Evolutionary conservation across 768 basidiomycete species (phyloP).

Genomic region (Termitomyces titanicus): DNA sequence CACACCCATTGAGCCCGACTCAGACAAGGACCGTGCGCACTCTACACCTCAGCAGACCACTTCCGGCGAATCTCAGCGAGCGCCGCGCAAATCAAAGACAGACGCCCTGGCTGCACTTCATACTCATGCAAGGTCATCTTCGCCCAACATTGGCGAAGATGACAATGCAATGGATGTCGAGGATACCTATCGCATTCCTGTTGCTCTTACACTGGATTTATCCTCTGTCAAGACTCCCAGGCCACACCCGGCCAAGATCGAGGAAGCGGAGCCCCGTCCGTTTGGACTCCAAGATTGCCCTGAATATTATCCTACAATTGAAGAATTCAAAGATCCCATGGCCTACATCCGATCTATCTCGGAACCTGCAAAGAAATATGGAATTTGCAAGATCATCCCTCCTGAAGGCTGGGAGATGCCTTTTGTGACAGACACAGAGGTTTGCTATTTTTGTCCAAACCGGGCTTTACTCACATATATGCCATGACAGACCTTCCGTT

Average conservation of each 20-base stretch:
- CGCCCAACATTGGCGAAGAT: slow-evolving; percentile 51
- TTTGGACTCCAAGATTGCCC: slow-evolving; percentile 91
- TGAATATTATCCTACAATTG: slow-evolving; percentile 81
- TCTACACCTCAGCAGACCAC: slow-evolving; percentile 34
- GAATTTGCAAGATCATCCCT: slow-evolving; percentile 96
- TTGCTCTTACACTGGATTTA: slow-evolving; percentile 62
- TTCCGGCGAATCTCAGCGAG: slow-evolving; percentile 52
- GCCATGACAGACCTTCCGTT: slow-evolving; percentile 73
- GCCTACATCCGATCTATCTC: slow-evolving; percentile 84
- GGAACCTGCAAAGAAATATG: slow-evolving; percentile 66
- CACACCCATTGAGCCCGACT: slow-evolving; percentile 53
- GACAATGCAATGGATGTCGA: slow-evolving; percentile 41
- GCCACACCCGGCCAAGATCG: slow-evolving; percentile 38
- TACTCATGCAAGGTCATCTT: slow-evolving; percentile 57
- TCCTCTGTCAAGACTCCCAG: slow-evolving; percentile 66
- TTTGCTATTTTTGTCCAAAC: slow-evolving; percentile 33
- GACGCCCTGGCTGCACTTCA: slow-evolving; percentile 80
- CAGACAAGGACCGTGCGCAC: slow-evolving; percentile 30
- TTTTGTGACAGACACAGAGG: slow-evolving; percentile 93
- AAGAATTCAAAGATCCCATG: slow-evolving; percentile 94
- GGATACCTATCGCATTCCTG: slow-evolving; percentile 57
- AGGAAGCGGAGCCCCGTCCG: slow-evolving; percentile 51
- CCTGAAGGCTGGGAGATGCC: slow-evolving; percentile 94
- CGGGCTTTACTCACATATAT: slow-evolving; percentile 40
- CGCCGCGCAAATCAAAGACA: slow-evolving; percentile 88